Base-by-base conservation (phyloP, 805 yeast genomes). In the Hanseniaspora clermontiae region DNA sequence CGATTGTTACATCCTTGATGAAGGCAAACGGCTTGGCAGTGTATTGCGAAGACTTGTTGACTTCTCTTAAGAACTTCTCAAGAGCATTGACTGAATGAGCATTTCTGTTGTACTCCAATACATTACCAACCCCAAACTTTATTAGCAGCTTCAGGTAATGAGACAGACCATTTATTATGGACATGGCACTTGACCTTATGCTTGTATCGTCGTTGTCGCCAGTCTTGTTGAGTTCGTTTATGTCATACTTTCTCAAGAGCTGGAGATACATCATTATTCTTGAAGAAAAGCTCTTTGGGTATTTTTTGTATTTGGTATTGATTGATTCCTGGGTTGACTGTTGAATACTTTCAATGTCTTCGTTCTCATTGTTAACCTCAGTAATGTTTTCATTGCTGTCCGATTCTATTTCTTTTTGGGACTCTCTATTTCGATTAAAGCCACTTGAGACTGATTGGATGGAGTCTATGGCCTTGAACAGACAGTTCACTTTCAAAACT, bases 261-360 rank as follows among this genome's bases (percentile, higher is more conserved):
- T 95, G 89, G 66, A 93, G 76, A 70, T 88, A 91, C 50, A 87
- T 81, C 84, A 93, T 90, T 8, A 93, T 76, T 66, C 89, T 90
- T 7, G 95, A 89, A 9, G 96, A 85, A 51, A 93, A 75, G 52
- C 85, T 85, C 65, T 95, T 77, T 12, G 98, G 96, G 27, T 65
- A 62, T 51, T 68, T 87, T 87, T 62, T 60, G 43, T 63, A 64
- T 49, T 65, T 63, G 49, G 34, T 19, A 8, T 40, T 19, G 11
- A 17, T 20, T 12, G 51, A 43, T 19, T 45, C 55, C 9, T 53
- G 51, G 8, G 52, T 58, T 37, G 54, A 61, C 38, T 50, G 59
- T 17, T 36, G 42, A 6, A n/a, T 19, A 9, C 42, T n/a, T 17
- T 40, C 49, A 17, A 14, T n/a, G n/a, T 36, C 60, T 1, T 51